Evolutionary conservation across 2,329 filamentous ascomycete genomes (phyloP), one percentile per base, ranked within the genome.

Genomic region (Neofusicoccum parvum): DNA sequence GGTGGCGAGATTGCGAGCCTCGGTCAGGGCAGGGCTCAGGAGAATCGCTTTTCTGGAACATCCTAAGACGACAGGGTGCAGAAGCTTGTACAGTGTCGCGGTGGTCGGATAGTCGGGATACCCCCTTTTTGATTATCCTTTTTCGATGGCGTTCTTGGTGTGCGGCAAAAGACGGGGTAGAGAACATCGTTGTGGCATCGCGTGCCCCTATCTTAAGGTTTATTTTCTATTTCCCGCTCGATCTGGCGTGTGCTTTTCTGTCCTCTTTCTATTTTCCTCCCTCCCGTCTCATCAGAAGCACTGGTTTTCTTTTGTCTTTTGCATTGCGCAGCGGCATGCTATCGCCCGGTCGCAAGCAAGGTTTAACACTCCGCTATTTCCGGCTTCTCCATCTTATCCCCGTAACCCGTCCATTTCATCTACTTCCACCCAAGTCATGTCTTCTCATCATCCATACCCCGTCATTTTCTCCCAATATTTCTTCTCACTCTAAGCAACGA

Each of bases 91-190:
- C 32, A 53, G 32, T 17, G 32, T 48, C 43, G 32, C 7, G 32
- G 32, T 48, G 17, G 43, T 20, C 56, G 56, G 41, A 36, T 48
- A 48, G 27, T 60, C 39, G 56, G 56, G 56, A 60, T 60, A 60
- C 56, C 56, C 56, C 56, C 56, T 59, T 45, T 54, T 39, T 23
- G 7, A 20, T 48, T 37, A 23, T 60, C 23, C n/a, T 7, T 48
- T 36, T 46, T 36, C 41, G 23, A 59, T 9, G 56, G 56, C 56
- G 56, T 60, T 58, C 20, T n/a, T 58, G 53, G 53, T 23, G 53
- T 23, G 15, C 10, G 56, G 54, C 27, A 49, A 60, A 60, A 60
- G 56, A 60, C 27, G 56, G 56, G 56, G 43, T 59, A 59, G 54
- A 48, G 45, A 27, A 15, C 34, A 23, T 60, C 41, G 48, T 49